Evolutionary conservation across 176 grass and related monocot species (phyloP), one percentile per base, ranked within the genome.

Genomic region (Thalia dealbata): DNA sequence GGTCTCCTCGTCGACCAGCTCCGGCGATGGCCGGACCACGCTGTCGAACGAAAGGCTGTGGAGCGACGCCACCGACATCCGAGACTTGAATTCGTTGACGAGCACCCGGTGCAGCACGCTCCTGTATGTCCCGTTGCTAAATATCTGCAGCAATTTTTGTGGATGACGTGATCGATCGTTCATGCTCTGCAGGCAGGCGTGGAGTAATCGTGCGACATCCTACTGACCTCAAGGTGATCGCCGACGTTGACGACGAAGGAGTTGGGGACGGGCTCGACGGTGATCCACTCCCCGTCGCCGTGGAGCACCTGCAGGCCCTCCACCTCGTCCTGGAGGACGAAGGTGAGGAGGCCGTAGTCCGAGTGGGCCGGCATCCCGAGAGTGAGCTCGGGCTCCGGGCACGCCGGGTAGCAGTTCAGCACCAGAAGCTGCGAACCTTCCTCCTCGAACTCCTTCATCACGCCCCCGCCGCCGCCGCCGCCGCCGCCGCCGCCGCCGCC

Each of bases 301-400:
- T 82, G 81, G 45, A 81, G 73, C 25, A 96, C 79, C 70, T 96
- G 86, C 8, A 96, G 86, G 9, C 92, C 92, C 35, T 75, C 77
- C 10, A 96, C 86, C 2, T 83, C 74, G 73, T 91, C 92, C 67
- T 96, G 88, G 10, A 96, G 84, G 12, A 96, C 51, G 3, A 96
- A 64, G 0, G 92, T 91, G 25, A 96, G 80, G 70, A 91, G 88
- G 6, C 92, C 92, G 43, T 89, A 96, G 82, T 96, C 92, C 0
- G 88, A 96, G 77, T 96, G 88, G 26, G 84, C 81, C 48, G 92
- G 92, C 86, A 96, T 96, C 46, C 92, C 88, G 16, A 96, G 82
- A 27, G 92, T 96, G 2, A 96, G 77, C 30, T 89, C 75, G 2
- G 92, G 88, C 75, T 96, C 74, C 11, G 92, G 86, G 74, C 92